A percentile compares a stretch with the other conserved stretches of the same genome.
These are phyloP conservation scores for Didymella keratinophila DNA, from an alignment of 2,329 filamentous ascomycete genomes.

Conservation along the genomic window DNA sequence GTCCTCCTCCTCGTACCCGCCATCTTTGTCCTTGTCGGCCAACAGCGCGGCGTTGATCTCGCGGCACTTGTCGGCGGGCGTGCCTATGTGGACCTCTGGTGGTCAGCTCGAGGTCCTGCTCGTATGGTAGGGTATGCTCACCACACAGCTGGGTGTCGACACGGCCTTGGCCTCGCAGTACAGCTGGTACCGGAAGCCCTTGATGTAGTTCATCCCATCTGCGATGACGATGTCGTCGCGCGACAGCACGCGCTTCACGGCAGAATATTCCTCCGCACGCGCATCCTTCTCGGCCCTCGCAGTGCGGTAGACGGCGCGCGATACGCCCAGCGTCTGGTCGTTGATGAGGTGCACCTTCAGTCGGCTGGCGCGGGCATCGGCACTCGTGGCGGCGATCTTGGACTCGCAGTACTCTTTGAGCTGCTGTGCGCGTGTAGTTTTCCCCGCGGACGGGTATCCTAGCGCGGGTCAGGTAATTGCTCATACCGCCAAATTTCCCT, in stretches of 20 bases:
- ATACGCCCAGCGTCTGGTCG: conserved; percentile 73
- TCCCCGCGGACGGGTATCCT: conserved; percentile 69
- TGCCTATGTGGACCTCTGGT: conserved; percentile 65
- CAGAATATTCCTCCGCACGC: conserved; percentile 76
- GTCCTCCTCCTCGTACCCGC: conserved; percentile 65
- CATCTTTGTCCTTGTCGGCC: conserved; percentile 47
- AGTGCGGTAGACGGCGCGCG: conserved; percentile 76
- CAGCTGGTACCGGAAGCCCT: conserved; percentile 86
- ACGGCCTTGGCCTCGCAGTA: conserved; percentile 85
- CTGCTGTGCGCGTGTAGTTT: conserved; percentile 68
- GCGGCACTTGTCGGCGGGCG: conserved; percentile 62
- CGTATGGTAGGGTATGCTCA: conserved; percentile 52
- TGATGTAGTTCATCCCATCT: conserved; percentile 87
- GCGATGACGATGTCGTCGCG: conserved; percentile 79
- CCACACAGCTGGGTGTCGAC: conserved; percentile 76
- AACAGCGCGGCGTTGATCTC: conserved; percentile 68
- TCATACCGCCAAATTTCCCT: too few relatives aligned
- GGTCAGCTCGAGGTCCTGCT: not conserved
- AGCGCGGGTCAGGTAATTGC: conserved; percentile 64
- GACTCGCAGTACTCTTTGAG: conserved; percentile 70
- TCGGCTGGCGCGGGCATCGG: conserved; percentile 54
- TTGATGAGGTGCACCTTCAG: conserved; percentile 78
- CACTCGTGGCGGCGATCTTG: conserved; percentile 60
- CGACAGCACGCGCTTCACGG: conserved; percentile 77
- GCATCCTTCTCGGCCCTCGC: conserved; percentile 85